Base-by-base conservation (phyloP, 2,329 filamentous ascomycete species). In the Aureobasidium sp. region DNA sequence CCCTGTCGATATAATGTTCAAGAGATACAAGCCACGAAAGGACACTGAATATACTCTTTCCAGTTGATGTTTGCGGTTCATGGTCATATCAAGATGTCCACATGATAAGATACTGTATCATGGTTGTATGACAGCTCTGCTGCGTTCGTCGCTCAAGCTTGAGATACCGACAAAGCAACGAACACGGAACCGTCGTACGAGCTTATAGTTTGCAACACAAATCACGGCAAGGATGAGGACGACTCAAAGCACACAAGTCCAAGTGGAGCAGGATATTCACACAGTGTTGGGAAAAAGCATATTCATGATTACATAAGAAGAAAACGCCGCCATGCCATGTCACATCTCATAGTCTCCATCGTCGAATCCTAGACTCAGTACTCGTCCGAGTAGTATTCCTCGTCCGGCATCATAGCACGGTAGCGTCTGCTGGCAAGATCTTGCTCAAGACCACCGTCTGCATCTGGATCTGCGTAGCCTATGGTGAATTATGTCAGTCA, bases 381-480 rank as follows among this genome's bases (percentile, higher is more conserved):
- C 31, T 90, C 87, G 59, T 91, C 89, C 36, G 86, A 89, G 70
- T 93, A 90, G 66, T 87, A 85, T 65, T 85, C 89, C 51, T 93
- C 89, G 66, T 94, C 88, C 2, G 88, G 85, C 63, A 92, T 74
- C 27, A 95, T 79, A 1, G 90, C 88, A 63, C 90, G 83, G 74
- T 92, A 95, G 66, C 89, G 80, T 64, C 91, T 81, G 63, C 85
- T 88, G 1, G 90, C 88, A 64, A 99, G 77, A 71, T 97, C 93
- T 70, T 96, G 91, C 71, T 95, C 91, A 25, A 97, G 79, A 0
- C 93, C 91, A 2, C 92, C 91, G 69, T 95, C 90, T 59, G 85
- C 87, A 70, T 96, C 91, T 0, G 89, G 87, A 70, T 97, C 91
- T 41, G 91, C 82, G 71, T 96, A 97, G 3, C 93, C 84, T 82